phyloP scores from a whole-genome alignment of 2,329 filamentous ascomycete genomes.

The Hypoxylon sp. region DNA sequence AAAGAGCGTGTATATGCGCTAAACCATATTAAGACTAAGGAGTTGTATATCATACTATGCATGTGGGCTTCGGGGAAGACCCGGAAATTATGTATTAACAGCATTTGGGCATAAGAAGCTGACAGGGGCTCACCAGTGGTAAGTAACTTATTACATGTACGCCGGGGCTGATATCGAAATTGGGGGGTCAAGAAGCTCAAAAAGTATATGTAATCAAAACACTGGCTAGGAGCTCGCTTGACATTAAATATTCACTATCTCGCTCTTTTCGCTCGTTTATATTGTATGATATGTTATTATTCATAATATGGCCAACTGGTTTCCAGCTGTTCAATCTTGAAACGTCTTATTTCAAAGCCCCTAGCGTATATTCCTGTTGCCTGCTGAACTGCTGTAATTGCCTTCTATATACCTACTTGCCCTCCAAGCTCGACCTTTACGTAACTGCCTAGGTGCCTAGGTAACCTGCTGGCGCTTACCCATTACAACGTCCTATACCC shows the following conservation, averaged over 20 bases:
- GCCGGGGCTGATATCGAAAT: not conserved
- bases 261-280: not conserved
- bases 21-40: not conserved
- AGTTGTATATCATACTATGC: not conserved
- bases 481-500: not conserved
- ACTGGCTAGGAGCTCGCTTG: not conserved
- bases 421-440: not conserved
- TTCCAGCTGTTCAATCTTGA: not conserved
- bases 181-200: not conserved
- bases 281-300: not conserved
- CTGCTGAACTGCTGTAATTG: not conserved
- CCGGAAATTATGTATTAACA: not conserved
- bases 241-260: not conserved
- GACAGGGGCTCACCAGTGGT: not conserved
- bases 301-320: not conserved
- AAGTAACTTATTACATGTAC: conserved; percentile 1
- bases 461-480: not conserved
- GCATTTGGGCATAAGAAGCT: not conserved
- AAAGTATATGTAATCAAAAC: not conserved
- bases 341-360: not conserved
- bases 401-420: not conserved
- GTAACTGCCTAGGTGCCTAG: not conserved
- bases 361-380: not conserved
- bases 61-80: not conserved
- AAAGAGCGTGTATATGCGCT: not conserved